phyloP scores from a whole-genome alignment of 352 stramenopile genomes.

The Globisporangium spiculum region DNA sequence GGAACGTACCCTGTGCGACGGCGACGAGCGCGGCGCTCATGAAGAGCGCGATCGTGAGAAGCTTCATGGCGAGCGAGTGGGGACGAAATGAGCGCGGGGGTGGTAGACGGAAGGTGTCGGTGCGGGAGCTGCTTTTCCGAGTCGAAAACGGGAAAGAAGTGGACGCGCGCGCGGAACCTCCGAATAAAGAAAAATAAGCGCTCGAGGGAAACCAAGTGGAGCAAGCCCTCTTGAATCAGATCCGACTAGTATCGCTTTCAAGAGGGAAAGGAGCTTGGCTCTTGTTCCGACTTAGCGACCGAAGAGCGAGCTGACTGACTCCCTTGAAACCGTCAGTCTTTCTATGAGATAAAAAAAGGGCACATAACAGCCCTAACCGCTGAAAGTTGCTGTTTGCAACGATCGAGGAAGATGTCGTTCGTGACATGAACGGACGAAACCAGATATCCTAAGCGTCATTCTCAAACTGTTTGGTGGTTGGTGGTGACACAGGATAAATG shows the following conservation, averaged over 20 bases:
- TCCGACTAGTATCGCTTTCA: neutral
- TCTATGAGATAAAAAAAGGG: neutral
- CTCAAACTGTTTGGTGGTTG: too few species aligned
- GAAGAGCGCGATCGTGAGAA: slow-evolving; percentile 26
- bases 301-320: neutral
- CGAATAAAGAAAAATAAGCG: slow-evolving; percentile 37
- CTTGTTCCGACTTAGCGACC: neutral
- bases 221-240: neutral
- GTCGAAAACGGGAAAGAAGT: slow-evolving; percentile 7
- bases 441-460: neutral
- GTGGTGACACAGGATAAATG: neutral
- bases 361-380: neutral
- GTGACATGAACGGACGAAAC: neutral
- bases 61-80: slow-evolving; percentile 28
- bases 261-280: neutral
- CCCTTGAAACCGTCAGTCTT: neutral
- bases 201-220: neutral
- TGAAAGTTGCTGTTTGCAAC: neutral
- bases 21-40: slow-evolving; percentile 23
- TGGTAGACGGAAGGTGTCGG: slow-evolving; percentile 9
- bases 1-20: slow-evolving; percentile 14
- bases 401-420: neutral
- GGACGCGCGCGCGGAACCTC: slow-evolving; percentile 34
- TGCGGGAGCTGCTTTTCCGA: slow-evolving; percentile 7
- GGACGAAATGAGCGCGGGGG: neutral